Evolutionary conservation across 2,329 filamentous ascomycete genomes (phyloP).

Genomic region (Colletotrichum orchidophilum): DNA sequence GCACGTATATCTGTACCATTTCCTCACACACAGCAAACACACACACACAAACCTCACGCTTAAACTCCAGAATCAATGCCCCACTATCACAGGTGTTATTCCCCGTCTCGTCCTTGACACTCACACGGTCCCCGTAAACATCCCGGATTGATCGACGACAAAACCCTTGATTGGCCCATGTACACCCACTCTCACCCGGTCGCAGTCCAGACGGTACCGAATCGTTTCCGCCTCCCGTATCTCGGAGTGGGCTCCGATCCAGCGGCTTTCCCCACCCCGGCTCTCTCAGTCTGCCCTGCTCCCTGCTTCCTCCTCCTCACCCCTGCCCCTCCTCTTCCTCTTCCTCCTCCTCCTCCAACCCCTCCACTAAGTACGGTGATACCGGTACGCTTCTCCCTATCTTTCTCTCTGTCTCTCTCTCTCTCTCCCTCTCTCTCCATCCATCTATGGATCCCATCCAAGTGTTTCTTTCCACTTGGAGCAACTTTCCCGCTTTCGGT

Average conservation of each 20-base stretch:
- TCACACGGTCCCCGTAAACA: background rate
- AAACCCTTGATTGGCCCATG: background rate
- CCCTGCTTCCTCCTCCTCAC: background rate
- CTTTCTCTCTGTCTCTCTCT: too few species aligned
- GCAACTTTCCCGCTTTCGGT: background rate
- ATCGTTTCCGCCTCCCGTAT: constrained; percentile 17
- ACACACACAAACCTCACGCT: background rate
- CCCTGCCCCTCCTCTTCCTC: background rate
- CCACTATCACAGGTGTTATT: background rate
- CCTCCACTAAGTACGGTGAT: background rate
- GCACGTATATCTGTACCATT: too few species aligned
- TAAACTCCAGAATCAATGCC: background rate
- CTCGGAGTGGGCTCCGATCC: constrained; percentile 26
- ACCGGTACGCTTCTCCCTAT: too few species aligned
- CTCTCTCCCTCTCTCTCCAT: background rate
- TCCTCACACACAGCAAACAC: too few species aligned
- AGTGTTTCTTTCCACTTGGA: background rate
- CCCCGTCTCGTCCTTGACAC: too few species aligned
- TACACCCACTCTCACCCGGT: too few species aligned
- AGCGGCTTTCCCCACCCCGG: background rate
- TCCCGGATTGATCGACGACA: background rate
- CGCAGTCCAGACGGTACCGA: background rate
- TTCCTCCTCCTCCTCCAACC: background rate
- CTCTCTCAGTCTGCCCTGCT: background rate
- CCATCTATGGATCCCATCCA: too few species aligned